Evolutionary conservation across 106 monocot species (phyloP), one percentile per base, ranked within the genome.

Genomic region (Apostasia ramifera): DNA sequence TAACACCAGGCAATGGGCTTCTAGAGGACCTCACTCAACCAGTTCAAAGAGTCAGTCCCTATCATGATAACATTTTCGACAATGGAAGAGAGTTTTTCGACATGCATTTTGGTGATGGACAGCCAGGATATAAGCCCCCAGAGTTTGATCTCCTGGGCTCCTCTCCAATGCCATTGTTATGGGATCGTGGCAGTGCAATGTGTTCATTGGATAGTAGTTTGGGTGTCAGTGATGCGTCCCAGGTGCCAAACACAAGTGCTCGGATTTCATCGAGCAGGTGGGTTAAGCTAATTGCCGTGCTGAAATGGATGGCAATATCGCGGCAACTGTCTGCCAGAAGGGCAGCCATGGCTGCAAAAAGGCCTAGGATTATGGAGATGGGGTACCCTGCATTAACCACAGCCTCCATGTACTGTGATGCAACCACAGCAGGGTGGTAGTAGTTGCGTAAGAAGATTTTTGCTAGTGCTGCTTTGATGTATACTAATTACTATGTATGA

Each of bases 221-320:
- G 2, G 45, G 43, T 10, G 41, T 48, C 46, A 60, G 51, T 12
- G 38, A 44, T 9, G n/a, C 9, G 15, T 61, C 74, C 43, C 37
- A 43, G 38, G 8, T 49, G 42, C 44, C 67, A 1, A 15, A 42
- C 13, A 51, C 44, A 2, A 44, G 66, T 47, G 15, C 72, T 8
- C 63, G 4, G n/a, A 10, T 68, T 55, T 48, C 67, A 43, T 40
- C 74, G 3, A 67, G 83, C 73, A 71, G 80, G 46, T 87, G 87
- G 87, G 63, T 76, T 44, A 87, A 84, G 80, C 43, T 84, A 12
- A 48, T 80, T 11, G 79, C 81, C 10, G 75, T 59, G 4, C 61
- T 86, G 11, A 86, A 84, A 58, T 84, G 79, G 77, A 76, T 82
- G 77, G 48, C 57, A 26, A 66, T 74, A 38, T 65, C 75, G 38